Evolutionary conservation across 148 eudicot species (phyloP), one percentile per base, ranked within the genome.

Genomic region (Silene latifolia): DNA sequence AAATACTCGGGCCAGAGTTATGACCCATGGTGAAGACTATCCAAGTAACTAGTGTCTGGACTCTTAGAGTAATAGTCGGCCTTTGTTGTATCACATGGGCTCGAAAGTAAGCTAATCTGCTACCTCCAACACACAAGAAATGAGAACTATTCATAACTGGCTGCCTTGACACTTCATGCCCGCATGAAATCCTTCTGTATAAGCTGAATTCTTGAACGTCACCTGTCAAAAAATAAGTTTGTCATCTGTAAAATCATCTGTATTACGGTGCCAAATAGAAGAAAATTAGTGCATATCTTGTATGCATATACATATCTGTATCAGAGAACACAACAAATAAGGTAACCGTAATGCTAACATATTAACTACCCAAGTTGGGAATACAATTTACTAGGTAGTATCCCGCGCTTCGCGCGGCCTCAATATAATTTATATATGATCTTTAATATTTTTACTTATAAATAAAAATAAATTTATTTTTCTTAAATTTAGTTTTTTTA

Each of bases 171-270:
- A 66, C 17, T 21, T 76, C 76, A 63, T 80, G 46, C 90, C 88
- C 35, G 94, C 94, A 65, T 64, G 78, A 80, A 88, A 92, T 73
- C 97, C 97, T 79, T 92, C 94, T 18, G 92, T 81, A 56, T 89
- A 89, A 29, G 94, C 89, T 15, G 86, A 74, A 46, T 88, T 92
- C 85, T 92, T 92, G 59, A 87, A 86, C n/a, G 78, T 81, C 42
- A 80, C 84, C 97, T 92, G 89, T 68, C 77, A 78, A 13, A 72
- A 20, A 35, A 56, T 1, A 71, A 15, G 63, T 48, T 46, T 42
- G 61, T 35, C 29, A 46, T 20, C 21, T 61, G 13, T 20, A 35
- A 15, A 48, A 32, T 13, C 23, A 47, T 54, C 72, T 42, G 8
- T 39, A 39, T 39, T 39, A 39, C 44, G 8, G 44, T 39, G 44